Conservation (phyloP, 2,329 filamentous ascomycete genomes). For the Trichophyton equinum region DNA sequence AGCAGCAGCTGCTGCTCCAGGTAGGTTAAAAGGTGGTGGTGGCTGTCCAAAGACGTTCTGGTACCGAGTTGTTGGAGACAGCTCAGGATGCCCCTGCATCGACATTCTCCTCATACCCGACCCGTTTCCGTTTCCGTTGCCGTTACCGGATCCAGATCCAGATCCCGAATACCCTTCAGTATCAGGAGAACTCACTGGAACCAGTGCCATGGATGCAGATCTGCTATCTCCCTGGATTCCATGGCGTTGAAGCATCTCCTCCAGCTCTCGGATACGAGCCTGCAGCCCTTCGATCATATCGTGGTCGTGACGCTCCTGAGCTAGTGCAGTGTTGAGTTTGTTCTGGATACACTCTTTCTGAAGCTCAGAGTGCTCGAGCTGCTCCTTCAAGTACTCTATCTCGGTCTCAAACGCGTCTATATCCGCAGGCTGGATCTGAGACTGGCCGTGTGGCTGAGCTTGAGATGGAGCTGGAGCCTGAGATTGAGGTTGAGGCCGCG, state of each 20-base stretch:
- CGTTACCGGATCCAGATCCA: neutral
- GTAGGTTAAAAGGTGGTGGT: conserved; percentile 9
- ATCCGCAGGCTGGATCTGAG: neutral
- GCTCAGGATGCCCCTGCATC: neutral
- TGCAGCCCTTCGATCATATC: conserved; percentile 6
- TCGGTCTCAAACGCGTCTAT: neutral
- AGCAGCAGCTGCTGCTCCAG: neutral
- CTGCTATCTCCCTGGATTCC: neutral
- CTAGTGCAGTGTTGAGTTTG: neutral
- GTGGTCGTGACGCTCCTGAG: conserved; percentile 2
- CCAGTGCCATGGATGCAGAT: neutral
- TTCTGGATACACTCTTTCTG: neutral
- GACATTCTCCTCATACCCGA: neutral
- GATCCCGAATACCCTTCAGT: neutral
- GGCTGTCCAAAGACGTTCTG: conserved; percentile 12
- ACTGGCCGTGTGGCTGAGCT: neutral
- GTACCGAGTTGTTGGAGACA: conserved; percentile 3
- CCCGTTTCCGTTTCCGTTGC: neutral
- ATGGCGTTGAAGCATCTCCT: neutral
- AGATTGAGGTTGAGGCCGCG: neutral
- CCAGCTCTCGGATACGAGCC: conserved; percentile 3
- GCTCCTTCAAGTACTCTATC: neutral
- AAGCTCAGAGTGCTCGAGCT: neutral
- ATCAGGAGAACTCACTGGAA: neutral
- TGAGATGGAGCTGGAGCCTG: neutral